A percentile compares a stretch with the other conserved stretches of the same genome.
Conservation (phyloP, 1,139 yeast genomes). For the Pichia sp. region DNA sequence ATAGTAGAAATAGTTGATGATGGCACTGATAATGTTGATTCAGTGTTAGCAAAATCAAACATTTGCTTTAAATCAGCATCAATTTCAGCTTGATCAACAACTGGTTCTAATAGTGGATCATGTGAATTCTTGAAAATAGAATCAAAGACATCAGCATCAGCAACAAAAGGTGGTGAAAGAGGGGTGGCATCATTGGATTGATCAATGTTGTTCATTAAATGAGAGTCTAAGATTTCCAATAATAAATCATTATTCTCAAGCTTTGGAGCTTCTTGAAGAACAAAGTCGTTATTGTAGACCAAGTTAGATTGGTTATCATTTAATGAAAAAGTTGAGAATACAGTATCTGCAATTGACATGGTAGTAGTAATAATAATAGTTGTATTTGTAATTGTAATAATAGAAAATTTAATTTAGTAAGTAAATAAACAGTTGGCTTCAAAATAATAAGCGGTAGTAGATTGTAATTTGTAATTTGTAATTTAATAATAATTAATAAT, state of each 20-base stretch:
- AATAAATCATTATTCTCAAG: conserved; percentile 7
- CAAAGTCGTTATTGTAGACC: conserved; percentile 1
- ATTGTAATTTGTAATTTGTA: not conserved
- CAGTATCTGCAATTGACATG: conserved; percentile 37
- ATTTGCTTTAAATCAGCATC: conserved; percentile 28
- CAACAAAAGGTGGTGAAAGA: conserved; percentile 38
- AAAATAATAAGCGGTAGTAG: not conserved
- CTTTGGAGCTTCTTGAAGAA: conserved; percentile 11
- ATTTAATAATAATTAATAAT: not conserved
- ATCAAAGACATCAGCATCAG: conserved; percentile 55
- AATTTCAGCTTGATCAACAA: conserved; percentile 39
- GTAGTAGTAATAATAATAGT: conserved; percentile 17
- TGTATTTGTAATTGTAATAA: not conserved
- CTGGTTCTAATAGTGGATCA: conserved; percentile 36
- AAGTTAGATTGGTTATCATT: conserved; percentile 1
- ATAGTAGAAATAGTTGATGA: no score
- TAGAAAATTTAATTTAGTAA: conserved; percentile 7
- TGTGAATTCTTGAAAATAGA: conserved; percentile 39
- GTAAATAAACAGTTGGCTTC: not conserved
- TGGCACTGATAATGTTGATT: conserved; percentile 2
- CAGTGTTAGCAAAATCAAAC: not conserved
- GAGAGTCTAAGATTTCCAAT: conserved; percentile 10
- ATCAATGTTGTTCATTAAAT: conserved; percentile 2
- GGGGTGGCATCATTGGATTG: not conserved
- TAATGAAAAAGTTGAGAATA: conserved; percentile 33